Evolutionary conservation across 176 grass and related monocot species (phyloP), one percentile per base, ranked within the genome.

Genomic region (Eleusine coracana): DNA sequence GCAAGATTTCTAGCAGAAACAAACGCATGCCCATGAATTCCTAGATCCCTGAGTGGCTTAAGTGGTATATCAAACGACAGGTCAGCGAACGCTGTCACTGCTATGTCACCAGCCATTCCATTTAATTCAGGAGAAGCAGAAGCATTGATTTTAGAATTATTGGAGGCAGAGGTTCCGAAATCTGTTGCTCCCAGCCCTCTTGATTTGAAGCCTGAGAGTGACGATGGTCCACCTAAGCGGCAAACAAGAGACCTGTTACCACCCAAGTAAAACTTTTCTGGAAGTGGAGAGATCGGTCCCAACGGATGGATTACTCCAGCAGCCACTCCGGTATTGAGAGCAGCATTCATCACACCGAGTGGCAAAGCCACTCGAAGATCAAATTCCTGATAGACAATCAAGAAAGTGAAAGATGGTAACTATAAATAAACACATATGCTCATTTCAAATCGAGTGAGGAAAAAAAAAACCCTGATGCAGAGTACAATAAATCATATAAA

Each of bases 51-150:
- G 61, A 95, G 92, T 0, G 85, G 39, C 71, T 84, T 95, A 68
- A 95, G 55, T 50, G 96, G 96, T 64, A 95, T 80, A 93, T 98
- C 96, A 86, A 95, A 98, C 36, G 92, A 93, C 7, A 98, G 68
- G 86, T 98, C 92, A 20, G 91, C 91, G 74, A 95, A 98, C 25
- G 90, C 89, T 36, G 87, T 93, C 68, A 95, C 64, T 17, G 91
- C 91, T 66, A 95, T 67, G 78, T 93, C 85, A 83, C 92, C 85
- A 58, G 87, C 92, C 28, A 46, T 18, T 4, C 68, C 78, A 91
- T 91, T 87, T 59, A 79, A 48, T 54, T 85, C 45, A 36, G 86
- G 88, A 80, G 74, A 85, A 69, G 41, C 39, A 51, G 70, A 59
- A 36, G 80, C 31, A 28, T 25, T 79, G 68, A 64, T 87, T 70